Evolutionary conservation across 441 rosid genomes (phyloP).

Genomic region (Euphorbia schlechtendalii): DNA sequence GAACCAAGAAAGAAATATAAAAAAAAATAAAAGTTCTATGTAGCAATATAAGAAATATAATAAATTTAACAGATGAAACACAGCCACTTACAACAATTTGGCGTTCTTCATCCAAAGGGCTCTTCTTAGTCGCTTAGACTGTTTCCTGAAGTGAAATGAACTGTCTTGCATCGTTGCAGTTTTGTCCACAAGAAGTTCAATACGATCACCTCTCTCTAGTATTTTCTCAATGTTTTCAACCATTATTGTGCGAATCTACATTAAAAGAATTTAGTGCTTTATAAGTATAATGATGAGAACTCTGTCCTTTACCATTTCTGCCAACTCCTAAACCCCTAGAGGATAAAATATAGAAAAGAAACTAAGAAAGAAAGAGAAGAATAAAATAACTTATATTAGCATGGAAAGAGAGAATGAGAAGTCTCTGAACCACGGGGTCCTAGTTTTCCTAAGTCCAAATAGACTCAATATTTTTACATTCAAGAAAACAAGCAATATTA

Average conservation of each 20-base stretch:
- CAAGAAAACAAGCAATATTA: not conserved
- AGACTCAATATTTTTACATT: not conserved
- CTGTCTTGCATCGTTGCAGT: conserved; percentile 93
- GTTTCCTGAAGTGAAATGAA: conserved; percentile 89
- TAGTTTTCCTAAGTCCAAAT: not conserved
- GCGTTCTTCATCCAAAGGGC: conserved; percentile 98
- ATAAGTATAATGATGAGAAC: conserved; percentile 11
- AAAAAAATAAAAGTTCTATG: not conserved
- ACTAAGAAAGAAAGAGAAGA: not conserved
- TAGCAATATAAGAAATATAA: not conserved
- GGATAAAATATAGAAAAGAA: not conserved
- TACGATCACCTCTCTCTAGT: conserved; percentile 90
- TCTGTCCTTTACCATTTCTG: no score
- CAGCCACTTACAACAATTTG: conserved; percentile 67
- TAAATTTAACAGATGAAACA: not conserved
- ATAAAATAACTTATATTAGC: no score
- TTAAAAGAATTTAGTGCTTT: no score
- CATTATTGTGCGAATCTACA: conserved; percentile 79
- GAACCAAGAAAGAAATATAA: not conserved
- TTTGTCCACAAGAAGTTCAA: conserved; percentile 92
- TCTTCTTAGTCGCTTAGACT: conserved; percentile 78
- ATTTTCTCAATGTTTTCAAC: conserved; percentile 88
- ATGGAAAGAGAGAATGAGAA: no score
- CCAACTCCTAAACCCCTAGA: not conserved
- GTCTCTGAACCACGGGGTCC: not conserved